phyloP scores from a whole-genome alignment of 2,329 filamentous ascomycete species.

The Incumbomyces delicatus region DNA sequence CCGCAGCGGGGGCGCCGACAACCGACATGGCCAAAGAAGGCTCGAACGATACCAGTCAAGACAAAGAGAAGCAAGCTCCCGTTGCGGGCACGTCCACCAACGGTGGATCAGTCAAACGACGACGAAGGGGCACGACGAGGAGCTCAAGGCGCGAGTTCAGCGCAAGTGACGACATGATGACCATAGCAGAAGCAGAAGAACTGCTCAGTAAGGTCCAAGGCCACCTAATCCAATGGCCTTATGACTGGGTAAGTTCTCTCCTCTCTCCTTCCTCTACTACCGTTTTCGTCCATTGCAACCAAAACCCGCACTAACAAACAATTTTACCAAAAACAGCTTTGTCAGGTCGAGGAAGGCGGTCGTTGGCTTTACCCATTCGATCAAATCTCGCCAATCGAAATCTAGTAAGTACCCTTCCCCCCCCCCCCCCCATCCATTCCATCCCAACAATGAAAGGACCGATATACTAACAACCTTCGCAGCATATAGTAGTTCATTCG shows the following conservation, averaged over 20 bases:
- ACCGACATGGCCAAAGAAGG: slow-evolving; percentile 34
- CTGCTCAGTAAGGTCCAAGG: slow-evolving; percentile 76
- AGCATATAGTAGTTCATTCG: too few relatives aligned
- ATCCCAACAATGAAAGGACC: background rate
- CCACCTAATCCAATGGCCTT: slow-evolving; percentile 81
- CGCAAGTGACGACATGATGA: slow-evolving; percentile 64
- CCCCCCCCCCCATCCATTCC: background rate
- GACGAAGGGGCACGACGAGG: slow-evolving; percentile 36
- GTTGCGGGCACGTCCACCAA: slow-evolving; percentile 26
- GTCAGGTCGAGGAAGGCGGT: slow-evolving; percentile 79
- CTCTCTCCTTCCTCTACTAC: background rate
- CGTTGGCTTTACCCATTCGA: slow-evolving; percentile 98
- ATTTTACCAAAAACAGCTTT: slow-evolving; percentile 53
- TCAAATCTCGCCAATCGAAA: slow-evolving; percentile 88
- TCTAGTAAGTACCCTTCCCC: slow-evolving; percentile 66
- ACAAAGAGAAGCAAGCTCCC: background rate
- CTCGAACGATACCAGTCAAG: background rate
- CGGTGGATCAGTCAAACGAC: slow-evolving; percentile 27
- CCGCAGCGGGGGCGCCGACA: slow-evolving; percentile 10
- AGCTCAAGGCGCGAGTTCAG: slow-evolving; percentile 39
- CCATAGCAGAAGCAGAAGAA: slow-evolving; percentile 67
- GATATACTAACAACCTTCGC: background rate
- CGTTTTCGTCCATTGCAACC: too few relatives aligned
- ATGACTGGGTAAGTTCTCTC: slow-evolving; percentile 59
- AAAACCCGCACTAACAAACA: background rate